Evolutionary conservation across 2,329 filamentous ascomycete species (phyloP).

Genomic region (Aureobasidium sp.): DNA sequence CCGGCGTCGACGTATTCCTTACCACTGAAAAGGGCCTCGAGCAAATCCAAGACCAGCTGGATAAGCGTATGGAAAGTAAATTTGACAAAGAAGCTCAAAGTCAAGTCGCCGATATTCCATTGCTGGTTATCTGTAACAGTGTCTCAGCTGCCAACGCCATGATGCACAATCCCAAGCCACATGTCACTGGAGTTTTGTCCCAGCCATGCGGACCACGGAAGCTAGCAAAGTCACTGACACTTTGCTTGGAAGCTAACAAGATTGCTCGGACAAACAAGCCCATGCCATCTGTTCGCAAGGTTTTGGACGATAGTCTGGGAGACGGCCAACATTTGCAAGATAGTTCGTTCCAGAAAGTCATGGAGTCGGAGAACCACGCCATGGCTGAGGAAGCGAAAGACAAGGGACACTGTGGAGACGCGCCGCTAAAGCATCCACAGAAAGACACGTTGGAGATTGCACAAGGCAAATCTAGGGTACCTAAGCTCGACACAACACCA

Average conservation of each 20-base stretch:
- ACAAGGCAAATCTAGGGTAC: not conserved
- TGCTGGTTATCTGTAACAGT: constrained; percentile 11
- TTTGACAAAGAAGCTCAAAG: not conserved
- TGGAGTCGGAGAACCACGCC: not conserved
- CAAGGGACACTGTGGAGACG: not conserved
- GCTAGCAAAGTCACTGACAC: constrained; percentile 17
- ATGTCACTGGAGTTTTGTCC: not conserved
- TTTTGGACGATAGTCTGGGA: not conserved
- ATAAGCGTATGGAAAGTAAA: not conserved
- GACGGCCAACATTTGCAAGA: not conserved
- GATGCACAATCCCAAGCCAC: not conserved
- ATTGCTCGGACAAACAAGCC: not conserved
- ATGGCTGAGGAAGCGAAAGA: not conserved
- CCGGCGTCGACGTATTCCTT: constrained; percentile 7
- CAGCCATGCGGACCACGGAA: constrained; percentile 19
- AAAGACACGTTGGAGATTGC: not conserved
- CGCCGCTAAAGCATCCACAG: not conserved
- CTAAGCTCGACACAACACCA: not conserved
- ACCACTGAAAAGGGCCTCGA: constrained; percentile 10
- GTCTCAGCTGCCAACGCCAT: constrained; percentile 10
- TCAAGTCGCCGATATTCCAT: not conserved
- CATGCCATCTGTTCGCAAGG: not conserved
- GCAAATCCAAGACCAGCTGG: not conserved
- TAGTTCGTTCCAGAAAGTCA: not conserved
- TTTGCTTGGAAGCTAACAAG: constrained; percentile 8